Base-by-base conservation (phyloP, 257 asterid species). In the Solanum chilense region DNA sequence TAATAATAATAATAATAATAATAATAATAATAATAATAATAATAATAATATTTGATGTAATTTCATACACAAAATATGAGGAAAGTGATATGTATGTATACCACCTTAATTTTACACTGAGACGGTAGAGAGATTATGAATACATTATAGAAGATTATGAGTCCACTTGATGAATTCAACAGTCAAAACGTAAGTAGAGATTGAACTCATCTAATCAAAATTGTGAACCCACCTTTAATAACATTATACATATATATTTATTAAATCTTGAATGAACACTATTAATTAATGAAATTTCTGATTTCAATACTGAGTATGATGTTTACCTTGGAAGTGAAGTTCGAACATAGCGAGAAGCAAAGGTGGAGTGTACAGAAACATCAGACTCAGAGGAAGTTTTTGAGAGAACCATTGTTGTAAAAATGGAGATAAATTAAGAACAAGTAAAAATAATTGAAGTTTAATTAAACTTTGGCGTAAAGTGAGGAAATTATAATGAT, bases 291-390 rank as follows among this genome's bases (percentile, higher is more conserved):
- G 27, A 73, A 20, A 21, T 73, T 73, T 35, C 15, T 71, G 4
- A 73, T 35, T 73, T 73, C 9, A 16, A 35, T 11, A 73, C 4
- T 8, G 25, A 7, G 5, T 70, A 70, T 10, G 27, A 7, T 25
- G 21, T 27, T 70, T 73, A 86, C 88, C 87, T 71, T 3, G 88
- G 89, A 82, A 86, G 87, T 7, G 89, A 71, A 11, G 89, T 12
- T 80, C 88, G 86, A 18, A 88, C 90, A 41, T 88, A 88, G 39
- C 91, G 90, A 45, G 91, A 87, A 20, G 88, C 90, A 15, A 89
- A 89, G 13, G 88, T 69, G 23, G 90, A 87, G 14, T 81, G 75
- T 10, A 81, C 12, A 5, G 88, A 87, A 42, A 71, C 91, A 73
- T 89, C 90, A 3, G 88, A 29, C 2, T 71, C 82, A 7, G 87